Evolutionary conservation across 1,284 basidiomycete genomes (phyloP).

Genomic region (Trametes pubescens): DNA sequence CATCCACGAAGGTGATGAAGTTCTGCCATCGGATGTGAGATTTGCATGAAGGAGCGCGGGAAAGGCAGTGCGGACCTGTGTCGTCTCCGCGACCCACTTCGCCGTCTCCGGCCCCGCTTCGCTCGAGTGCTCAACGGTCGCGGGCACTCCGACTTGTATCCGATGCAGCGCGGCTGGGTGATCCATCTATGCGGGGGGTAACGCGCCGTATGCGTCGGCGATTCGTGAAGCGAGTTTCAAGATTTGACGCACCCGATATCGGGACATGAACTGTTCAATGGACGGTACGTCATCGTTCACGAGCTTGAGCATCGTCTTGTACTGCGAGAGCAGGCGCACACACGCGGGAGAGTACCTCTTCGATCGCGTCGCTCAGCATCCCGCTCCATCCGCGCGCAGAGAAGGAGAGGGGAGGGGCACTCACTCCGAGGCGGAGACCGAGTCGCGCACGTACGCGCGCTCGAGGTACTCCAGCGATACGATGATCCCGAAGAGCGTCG

Average conservation of each 20-base stretch:
- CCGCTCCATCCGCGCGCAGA: neutral
- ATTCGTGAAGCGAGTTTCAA: neutral
- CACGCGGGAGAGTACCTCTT: constrained; percentile 97
- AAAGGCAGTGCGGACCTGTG: constrained; percentile 68
- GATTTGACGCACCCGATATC: constrained; percentile 71
- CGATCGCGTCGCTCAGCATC: constrained; percentile 38
- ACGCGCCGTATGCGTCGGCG: too few relatives aligned
- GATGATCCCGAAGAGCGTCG: constrained; percentile 92
- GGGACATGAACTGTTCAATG: constrained; percentile 91
- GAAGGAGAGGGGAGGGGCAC: constrained; percentile 44
- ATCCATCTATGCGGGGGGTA: constrained; percentile 76
- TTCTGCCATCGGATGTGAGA: constrained; percentile 56
- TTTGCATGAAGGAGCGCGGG: neutral
- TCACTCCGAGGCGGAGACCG: constrained; percentile 89
- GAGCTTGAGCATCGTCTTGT: constrained; percentile 96
- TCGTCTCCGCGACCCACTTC: constrained; percentile 99
- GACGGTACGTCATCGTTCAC: constrained; percentile 86
- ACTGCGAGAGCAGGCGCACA: constrained; percentile 90
- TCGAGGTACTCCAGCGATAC: constrained; percentile 95
- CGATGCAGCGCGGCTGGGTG: constrained; percentile 92
- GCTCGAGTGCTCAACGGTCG: constrained; percentile 93
- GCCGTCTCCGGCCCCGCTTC: constrained; percentile 87
- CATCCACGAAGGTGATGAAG: constrained; percentile 99
- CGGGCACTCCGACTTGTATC: constrained; percentile 92
- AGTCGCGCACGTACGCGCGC: constrained; percentile 94